A percentile compares a stretch with the other conserved stretches of the same genome.
Evolutionary conservation across 257 asterid genomes (phyloP).

Genomic region (Leptodermis oblonga): DNA sequence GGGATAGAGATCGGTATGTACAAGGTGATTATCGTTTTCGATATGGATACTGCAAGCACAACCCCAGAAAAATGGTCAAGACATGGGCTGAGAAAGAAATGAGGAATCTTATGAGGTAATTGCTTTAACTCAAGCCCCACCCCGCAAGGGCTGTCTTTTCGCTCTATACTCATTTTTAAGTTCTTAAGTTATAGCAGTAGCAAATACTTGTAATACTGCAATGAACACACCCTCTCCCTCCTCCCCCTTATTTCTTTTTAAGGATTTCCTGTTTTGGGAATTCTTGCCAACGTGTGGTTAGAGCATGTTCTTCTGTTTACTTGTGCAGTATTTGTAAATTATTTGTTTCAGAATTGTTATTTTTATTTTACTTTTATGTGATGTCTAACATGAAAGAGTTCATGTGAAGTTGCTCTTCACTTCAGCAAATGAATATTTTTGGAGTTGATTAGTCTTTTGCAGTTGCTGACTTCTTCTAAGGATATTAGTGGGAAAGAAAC

Average conservation of each 20-base stretch:
- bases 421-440: background rate
- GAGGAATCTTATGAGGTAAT: conserved; percentile 99
- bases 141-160: too few species aligned
- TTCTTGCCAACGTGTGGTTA: background rate
- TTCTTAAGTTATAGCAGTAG: background rate
- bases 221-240: too few species aligned
- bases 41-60: conserved; percentile 89
- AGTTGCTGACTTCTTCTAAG: background rate
- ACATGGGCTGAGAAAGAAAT: conserved; percentile 99
- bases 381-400: background rate
- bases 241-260: background rate
- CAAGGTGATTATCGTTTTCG: conserved; percentile 95
- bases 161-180: background rate
- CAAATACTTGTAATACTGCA: background rate
- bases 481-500: background rate
- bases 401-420: background rate
- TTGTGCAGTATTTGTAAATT: background rate
- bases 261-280: background rate
- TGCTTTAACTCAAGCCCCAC: background rate
- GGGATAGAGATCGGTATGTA: conserved; percentile 96
- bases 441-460: background rate
- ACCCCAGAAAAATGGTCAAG: conserved; percentile 95
- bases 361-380: background rate
- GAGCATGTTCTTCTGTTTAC: background rate
- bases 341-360: background rate